Base-by-base conservation (phyloP, 345 rosid genomes). In the Lenwebbia sp. region DNA sequence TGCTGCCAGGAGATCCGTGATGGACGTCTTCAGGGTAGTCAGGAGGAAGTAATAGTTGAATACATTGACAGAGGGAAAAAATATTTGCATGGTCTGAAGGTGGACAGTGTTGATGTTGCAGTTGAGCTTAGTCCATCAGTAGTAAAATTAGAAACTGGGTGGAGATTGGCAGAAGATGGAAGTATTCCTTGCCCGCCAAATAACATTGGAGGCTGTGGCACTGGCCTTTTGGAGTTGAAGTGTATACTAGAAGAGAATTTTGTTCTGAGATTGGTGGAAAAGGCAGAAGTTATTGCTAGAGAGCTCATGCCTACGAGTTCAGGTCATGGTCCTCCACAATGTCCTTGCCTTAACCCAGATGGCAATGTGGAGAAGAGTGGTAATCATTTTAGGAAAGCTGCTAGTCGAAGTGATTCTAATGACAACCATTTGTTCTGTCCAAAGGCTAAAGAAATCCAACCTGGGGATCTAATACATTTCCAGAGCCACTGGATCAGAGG, bases 401-500 rank as follows among this genome's bases (percentile, higher is more conserved):
- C 96, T 30, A 90, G 86, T 60, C 91, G 93, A 75, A 88, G 85
- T 53, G 86, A 91, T 83, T 85, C 91, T 55, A 57, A 30, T 86
- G 95, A 94, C 81, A 93, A 94, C 85, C 91, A 88, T 89, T 82
- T 94, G 50, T 94, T 89, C 87, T 87, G 88, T 81, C 95, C 93
- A 13, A 84, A n/a, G 37, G 92, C 94, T 54, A 82, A 76, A 81
- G 90, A 89, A 49, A 85, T 92, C 84, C 82, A 83, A 40, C 87
- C 83, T 25, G 89, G 85, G 82, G 92, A 94, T 85, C 83, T 90
- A 85, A 54, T 91, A 86, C 96, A 94, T 89, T 94, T 94, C 82
- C 94, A 90, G 85, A 53, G 83, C 86, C 96, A 94, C 55, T 94
- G 95, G 96, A 92, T 85, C 87, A 92, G 85, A 85, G 94, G 92